phyloP scores from a whole-genome alignment of 345 rosid genomes.

The Eucalyptus tenuipes region DNA sequence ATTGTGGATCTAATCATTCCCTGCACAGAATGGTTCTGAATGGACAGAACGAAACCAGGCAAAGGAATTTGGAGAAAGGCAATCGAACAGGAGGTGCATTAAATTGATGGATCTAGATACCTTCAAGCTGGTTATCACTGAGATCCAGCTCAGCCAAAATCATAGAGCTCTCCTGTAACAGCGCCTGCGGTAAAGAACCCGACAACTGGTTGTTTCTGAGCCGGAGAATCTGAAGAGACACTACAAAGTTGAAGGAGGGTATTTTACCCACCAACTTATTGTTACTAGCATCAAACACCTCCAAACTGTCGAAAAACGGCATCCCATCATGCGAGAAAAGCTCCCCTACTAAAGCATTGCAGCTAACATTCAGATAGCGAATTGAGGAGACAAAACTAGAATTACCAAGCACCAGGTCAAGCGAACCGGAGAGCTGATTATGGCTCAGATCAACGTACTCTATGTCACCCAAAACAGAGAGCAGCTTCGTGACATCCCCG shows the following conservation, averaged over 20 bases:
- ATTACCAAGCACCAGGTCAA: conserved; percentile 61
- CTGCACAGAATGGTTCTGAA: not conserved
- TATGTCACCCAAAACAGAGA: conserved; percentile 35
- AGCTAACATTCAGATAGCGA: conserved; percentile 52
- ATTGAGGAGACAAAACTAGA: conserved; percentile 54
- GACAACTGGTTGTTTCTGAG: conserved; percentile 66
- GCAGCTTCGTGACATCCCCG: conserved; percentile 58
- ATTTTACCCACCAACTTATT: conserved; percentile 52
- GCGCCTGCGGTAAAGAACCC: conserved; percentile 47
- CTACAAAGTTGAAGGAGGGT: conserved; percentile 68
- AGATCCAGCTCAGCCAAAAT: conserved; percentile 77
- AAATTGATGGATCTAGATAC: conserved; percentile 11
- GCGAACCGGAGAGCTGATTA: conserved; percentile 62
- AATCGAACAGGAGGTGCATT: not conserved
- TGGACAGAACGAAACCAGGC: not conserved
- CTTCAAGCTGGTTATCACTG: conserved; percentile 69
- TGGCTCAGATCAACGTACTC: conserved; percentile 54
- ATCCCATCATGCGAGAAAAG: conserved; percentile 74
- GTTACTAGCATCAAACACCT: conserved; percentile 81
- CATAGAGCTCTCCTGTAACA: conserved; percentile 68
- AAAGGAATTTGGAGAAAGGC: not conserved
- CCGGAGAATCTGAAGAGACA: conserved; percentile 63
- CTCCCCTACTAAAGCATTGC: conserved; percentile 44
- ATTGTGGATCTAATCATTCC: not conserved
- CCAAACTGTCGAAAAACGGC: conserved; percentile 74